phyloP scores from a whole-genome alignment of 768 basidiomycete species.

The Agrocybe pediades region DNA sequence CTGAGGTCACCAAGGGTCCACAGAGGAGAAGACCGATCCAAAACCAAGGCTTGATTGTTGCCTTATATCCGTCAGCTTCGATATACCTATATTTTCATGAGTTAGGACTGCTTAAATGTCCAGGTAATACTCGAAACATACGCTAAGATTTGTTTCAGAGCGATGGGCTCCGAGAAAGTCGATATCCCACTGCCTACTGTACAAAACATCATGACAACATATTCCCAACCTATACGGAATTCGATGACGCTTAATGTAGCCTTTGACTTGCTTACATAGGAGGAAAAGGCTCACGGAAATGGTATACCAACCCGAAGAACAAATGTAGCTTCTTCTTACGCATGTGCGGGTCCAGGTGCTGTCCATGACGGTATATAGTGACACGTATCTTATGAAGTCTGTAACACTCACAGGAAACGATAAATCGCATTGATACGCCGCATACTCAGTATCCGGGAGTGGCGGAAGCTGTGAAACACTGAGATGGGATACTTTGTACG shows the following conservation, averaged over 20 bases:
- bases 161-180: constrained; percentile 39
- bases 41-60: constrained; percentile 62
- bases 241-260: too few relatives aligned
- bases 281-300: constrained; percentile 25
- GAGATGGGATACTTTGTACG: constrained; percentile 42
- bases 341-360: constrained; percentile 38
- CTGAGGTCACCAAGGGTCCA: constrained; percentile 43
- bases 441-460: constrained; percentile 58
- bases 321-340: constrained; percentile 42
- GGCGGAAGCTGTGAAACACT: constrained; percentile 55
- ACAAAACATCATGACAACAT: constrained; percentile 29
- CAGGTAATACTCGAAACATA: constrained; percentile 16
- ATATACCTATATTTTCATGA: constrained; percentile 18
- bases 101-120: neutral
- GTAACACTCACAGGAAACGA: constrained; percentile 13
- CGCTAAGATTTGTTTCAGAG: constrained; percentile 42
- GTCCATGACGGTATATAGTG: too few relatives aligned
- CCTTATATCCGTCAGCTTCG: constrained; percentile 22
- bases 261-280: neutral
- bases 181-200: constrained; percentile 27
- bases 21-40: constrained; percentile 59
- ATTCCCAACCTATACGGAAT: constrained; percentile 36
- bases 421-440: constrained; percentile 14
- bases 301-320: constrained; percentile 42
- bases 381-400: neutral